Percentiles rank a stretch among this genome's conserved stretches.
Conservation (phyloP, 192 early-diverging fungal species). For the Umbelopsis sp. region DNA sequence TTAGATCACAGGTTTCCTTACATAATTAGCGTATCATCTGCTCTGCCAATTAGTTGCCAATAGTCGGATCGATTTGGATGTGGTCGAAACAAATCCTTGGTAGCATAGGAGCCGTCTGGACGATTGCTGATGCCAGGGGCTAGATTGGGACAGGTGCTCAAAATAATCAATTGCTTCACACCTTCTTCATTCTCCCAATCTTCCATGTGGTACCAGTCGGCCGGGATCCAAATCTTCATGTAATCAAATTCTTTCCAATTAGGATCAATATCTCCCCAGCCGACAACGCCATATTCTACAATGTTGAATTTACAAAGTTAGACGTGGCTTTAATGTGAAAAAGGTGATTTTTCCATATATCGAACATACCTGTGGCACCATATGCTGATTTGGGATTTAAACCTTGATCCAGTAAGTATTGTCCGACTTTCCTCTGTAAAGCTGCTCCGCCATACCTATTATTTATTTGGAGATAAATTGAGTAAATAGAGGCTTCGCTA, state of each 20-base stretch:
- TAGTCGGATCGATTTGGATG: constrained; percentile 16
- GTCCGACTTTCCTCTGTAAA: constrained; percentile 12
- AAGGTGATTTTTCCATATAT: background rate
- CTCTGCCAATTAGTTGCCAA: constrained; percentile 25
- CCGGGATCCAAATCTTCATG: too few species aligned
- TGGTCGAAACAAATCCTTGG: constrained; percentile 29
- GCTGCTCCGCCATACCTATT: constrained; percentile 16
- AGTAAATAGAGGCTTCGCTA: background rate
- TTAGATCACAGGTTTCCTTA: background rate
- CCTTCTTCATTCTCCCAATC: background rate
- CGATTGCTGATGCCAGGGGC: constrained; percentile 23
- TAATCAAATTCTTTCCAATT: constrained; percentile 5
- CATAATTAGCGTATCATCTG: constrained; percentile 28
- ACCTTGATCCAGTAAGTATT: background rate
- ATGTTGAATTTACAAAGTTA: background rate
- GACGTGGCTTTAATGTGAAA: background rate
- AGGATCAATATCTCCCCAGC: background rate
- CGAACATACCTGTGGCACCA: constrained; percentile 20
- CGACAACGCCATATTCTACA: constrained; percentile 4
- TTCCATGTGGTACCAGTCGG: background rate
- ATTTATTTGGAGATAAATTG: background rate
- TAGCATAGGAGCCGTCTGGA: constrained; percentile 29
- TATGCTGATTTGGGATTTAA: constrained; percentile 17
- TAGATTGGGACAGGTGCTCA: constrained; percentile 7
- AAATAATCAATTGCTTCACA: constrained; percentile 20